phyloP scores from a whole-genome alignment of 1,284 basidiomycete genomes.

The Puccinia hordei region DNA sequence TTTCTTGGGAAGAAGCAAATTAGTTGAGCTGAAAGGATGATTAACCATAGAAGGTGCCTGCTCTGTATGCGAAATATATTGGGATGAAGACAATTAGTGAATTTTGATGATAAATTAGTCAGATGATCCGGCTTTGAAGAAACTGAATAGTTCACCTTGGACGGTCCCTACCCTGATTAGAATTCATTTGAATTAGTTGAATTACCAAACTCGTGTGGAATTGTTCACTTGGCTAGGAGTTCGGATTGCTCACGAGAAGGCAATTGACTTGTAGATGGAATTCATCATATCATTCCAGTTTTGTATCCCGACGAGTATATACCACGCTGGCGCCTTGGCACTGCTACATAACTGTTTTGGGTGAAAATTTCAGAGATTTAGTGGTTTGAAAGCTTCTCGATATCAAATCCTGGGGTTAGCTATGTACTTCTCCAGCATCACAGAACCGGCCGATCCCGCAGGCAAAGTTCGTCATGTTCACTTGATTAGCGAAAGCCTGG shows the following conservation, averaged over 20 bases:
- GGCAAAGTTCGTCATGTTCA: slow-evolving; percentile 49
- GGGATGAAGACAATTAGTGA: background rate
- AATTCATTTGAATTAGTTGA: background rate
- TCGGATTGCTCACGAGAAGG: slow-evolving; percentile 29
- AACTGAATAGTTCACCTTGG: slow-evolving; percentile 24
- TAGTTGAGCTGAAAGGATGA: background rate
- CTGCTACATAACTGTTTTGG: slow-evolving; percentile 39
- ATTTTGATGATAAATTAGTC: background rate
- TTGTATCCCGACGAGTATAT: slow-evolving; percentile 46
- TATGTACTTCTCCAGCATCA: slow-evolving; percentile 48
- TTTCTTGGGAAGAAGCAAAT: background rate
- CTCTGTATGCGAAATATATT: background rate
- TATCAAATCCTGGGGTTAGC: background rate
- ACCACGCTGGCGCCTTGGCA: slow-evolving; percentile 45
- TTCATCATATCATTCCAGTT: slow-evolving; percentile 51
- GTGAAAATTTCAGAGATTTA: background rate
- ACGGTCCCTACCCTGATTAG: slow-evolving; percentile 27
- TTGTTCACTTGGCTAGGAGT: background rate
- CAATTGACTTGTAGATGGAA: slow-evolving; percentile 26
- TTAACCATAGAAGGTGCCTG: slow-evolving; percentile 40
- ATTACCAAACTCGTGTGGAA: background rate
- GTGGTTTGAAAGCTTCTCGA: background rate
- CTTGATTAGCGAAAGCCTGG: slow-evolving; percentile 46
- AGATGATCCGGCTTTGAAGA: background rate
- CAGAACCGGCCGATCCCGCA: slow-evolving; percentile 48